Conservation (phyloP, 2,329 filamentous ascomycete species). For the Penicillium sumatraense region DNA sequence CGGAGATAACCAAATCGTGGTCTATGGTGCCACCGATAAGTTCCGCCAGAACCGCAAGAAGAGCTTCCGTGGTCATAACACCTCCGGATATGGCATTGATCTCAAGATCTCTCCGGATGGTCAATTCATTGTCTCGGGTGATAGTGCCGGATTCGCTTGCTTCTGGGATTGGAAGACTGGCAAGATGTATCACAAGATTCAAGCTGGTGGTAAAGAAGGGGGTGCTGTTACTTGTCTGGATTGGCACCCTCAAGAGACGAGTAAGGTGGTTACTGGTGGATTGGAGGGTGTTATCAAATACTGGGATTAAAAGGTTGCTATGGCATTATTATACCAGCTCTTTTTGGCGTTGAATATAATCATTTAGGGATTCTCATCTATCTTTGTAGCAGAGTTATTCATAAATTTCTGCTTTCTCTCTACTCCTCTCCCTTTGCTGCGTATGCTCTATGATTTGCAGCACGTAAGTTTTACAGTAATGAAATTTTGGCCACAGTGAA, state of each 20-base stretch:
- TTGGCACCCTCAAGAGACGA: constrained; percentile 98
- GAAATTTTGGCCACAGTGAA: too few species aligned
- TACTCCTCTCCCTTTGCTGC: background rate
- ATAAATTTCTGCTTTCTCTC: background rate
- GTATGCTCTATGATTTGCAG: too few species aligned
- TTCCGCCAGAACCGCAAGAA: constrained; percentile 98
- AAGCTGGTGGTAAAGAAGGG: constrained; percentile 70
- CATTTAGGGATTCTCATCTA: background rate
- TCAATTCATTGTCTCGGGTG: constrained; percentile 85
- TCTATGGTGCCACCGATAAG: constrained; percentile 92
- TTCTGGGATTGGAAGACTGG: constrained; percentile 99
- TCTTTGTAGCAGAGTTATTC: background rate
- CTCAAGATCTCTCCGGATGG: constrained; percentile 88
- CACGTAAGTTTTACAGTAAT: too few species aligned
- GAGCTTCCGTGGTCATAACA: constrained; percentile 93
- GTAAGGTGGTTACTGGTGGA: constrained; percentile 89
- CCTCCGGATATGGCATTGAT: constrained; percentile 90
- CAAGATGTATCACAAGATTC: constrained; percentile 97
- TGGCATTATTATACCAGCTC: constrained; percentile 15
- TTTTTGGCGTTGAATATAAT: constrained; percentile 4
- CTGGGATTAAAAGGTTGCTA: constrained; percentile 72
- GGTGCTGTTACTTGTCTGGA: constrained; percentile 82
- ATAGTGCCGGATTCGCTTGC: constrained; percentile 85
- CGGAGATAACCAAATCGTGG: constrained; percentile 94
- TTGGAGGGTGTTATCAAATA: constrained; percentile 87